These are phyloP conservation scores for Microcyclospora pomicola DNA, from an alignment of 2,329 filamentous ascomycete species.

Conservation along the genomic window DNA sequence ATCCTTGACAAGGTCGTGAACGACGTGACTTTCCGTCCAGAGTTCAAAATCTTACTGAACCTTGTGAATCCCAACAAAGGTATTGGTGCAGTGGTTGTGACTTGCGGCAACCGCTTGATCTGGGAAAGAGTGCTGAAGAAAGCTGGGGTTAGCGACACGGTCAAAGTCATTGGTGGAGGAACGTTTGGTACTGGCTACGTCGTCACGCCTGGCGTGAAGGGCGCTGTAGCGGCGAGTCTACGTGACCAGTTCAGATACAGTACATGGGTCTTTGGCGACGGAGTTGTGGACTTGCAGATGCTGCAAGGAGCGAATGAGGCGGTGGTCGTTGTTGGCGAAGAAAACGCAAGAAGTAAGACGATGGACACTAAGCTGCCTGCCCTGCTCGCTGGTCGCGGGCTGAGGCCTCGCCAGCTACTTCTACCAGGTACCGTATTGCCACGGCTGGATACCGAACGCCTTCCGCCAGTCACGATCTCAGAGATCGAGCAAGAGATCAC, in stretches of 20 bases:
- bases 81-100: conserved; percentile 39
- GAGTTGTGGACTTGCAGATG: conserved; percentile 46
- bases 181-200: conserved; percentile 35
- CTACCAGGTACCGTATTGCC: conserved; percentile 28
- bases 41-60: conserved; percentile 35
- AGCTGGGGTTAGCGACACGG: conserved; percentile 26
- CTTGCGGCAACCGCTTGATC: conserved; percentile 38
- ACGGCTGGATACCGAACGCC: conserved; percentile 27
- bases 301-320: conserved; percentile 38
- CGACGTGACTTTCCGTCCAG: conserved; percentile 30
- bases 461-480: background rate
- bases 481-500: background rate
- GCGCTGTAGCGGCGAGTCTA: conserved; percentile 31
- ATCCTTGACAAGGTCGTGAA: conserved; percentile 34
- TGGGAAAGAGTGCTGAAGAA: conserved; percentile 42
- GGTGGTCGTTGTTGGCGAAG: conserved; percentile 41
- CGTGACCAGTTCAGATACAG: conserved; percentile 20
- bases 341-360: conserved; percentile 32
- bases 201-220: conserved; percentile 40
- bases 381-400: conserved; percentile 28
- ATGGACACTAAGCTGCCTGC: conserved; percentile 37
- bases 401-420: conserved; percentile 35
- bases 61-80: conserved; percentile 19
- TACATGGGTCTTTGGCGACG: conserved; percentile 48
- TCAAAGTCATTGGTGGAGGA: conserved; percentile 41